These are phyloP conservation scores for Apiospora koreana DNA, from an alignment of 2,329 filamentous ascomycete species.

Conservation along the genomic window DNA sequence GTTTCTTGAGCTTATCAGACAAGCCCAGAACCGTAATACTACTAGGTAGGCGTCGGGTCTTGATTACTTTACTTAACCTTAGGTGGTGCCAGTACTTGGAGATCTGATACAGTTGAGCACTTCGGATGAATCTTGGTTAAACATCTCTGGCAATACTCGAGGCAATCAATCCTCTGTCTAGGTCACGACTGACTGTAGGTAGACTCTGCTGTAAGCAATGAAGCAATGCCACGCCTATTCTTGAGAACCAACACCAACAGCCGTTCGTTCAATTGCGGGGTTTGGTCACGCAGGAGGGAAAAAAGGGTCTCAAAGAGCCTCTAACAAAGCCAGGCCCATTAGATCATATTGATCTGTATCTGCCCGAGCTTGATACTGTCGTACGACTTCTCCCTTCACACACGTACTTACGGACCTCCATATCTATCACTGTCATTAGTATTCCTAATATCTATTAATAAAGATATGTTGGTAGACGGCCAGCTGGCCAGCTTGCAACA, in stretches of 20 bases:
- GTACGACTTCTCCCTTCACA: not conserved
- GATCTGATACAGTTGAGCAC: not conserved
- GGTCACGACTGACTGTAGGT: not conserved
- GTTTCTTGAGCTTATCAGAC: slow-evolving; percentile 4
- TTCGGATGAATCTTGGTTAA: not conserved
- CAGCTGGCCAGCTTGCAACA: not conserved
- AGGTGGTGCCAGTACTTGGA: not conserved
- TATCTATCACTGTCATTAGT: not conserved
- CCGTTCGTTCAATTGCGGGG: not conserved
- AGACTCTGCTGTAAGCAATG: not conserved
- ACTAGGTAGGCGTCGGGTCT: no score
- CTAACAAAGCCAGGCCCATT: not conserved
- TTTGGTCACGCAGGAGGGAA: not conserved
- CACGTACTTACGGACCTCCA: not conserved
- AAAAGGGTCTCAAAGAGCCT: slow-evolving; percentile 4
- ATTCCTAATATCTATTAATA: not conserved
- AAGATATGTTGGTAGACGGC: not conserved
- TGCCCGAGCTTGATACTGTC: not conserved
- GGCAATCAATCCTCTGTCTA: not conserved
- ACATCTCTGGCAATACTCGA: not conserved
- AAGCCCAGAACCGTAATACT: not conserved
- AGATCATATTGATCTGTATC: slow-evolving; percentile 1
- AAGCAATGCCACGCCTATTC: not conserved
- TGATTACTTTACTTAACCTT: no score
- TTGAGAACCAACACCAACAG: no score